Conservation (phyloP, 257 asterid genomes). For the Pogostemon cablin region DNA sequence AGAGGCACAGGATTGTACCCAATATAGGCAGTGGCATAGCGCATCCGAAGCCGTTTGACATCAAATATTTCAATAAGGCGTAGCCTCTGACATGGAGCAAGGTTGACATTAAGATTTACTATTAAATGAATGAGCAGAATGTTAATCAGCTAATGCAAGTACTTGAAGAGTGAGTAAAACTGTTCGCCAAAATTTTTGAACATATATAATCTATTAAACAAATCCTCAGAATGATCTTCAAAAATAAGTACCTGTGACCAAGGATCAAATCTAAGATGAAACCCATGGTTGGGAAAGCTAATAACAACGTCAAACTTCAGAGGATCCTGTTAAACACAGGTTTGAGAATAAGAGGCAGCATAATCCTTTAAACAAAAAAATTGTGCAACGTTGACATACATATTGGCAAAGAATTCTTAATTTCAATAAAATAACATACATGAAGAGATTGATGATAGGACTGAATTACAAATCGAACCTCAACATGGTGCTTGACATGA, state of each 20-base stretch:
- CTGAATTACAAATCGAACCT: slow-evolving; percentile 48
- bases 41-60: slow-evolving; percentile 83
- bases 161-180: too few relatives aligned
- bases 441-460: slow-evolving; percentile 10
- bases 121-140: slow-evolving; percentile 2
- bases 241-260: slow-evolving; percentile 74
- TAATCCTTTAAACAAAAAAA: too few relatives aligned
- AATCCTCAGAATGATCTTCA: neutral
- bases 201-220: too few relatives aligned
- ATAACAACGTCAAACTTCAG: slow-evolving; percentile 76
- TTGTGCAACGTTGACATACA: too few relatives aligned
- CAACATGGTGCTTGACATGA: slow-evolving; percentile 86
- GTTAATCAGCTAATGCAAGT: neutral
- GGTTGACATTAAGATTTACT: slow-evolving; percentile 20
- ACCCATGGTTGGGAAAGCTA: slow-evolving; percentile 92
- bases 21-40: slow-evolving; percentile 72
- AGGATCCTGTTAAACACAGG: slow-evolving; percentile 63
- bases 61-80: slow-evolving; percentile 86
- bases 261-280: slow-evolving; percentile 88
- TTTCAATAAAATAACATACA: neutral
- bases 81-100: slow-evolving; percentile 55
- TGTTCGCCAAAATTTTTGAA: too few relatives aligned
- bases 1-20: slow-evolving; percentile 53
- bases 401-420: neutral
- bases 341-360: slow-evolving; percentile 28